phyloP scores from a whole-genome alignment of 2,329 filamentous ascomycete species.

The Hymenoscyphus fructigenus region DNA sequence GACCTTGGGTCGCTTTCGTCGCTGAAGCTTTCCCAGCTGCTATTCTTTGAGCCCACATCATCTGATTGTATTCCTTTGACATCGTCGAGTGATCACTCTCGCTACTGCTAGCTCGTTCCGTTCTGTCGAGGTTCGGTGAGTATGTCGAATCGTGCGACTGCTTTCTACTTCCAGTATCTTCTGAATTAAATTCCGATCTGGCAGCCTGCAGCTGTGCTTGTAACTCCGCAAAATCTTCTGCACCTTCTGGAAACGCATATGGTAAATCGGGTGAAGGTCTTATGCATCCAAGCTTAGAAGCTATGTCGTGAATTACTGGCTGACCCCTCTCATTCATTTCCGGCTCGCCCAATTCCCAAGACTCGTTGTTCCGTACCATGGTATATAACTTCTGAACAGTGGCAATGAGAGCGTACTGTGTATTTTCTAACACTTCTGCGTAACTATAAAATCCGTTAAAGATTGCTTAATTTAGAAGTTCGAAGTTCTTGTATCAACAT shows the following conservation, averaged over 20 bases:
- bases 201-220: conserved; percentile 51
- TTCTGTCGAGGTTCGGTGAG: conserved; percentile 26
- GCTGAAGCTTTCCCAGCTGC: conserved; percentile 10
- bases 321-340: conserved; percentile 62
- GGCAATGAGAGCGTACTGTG: conserved; percentile 62
- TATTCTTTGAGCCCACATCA: conserved; percentile 24
- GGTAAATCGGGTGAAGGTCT: conserved; percentile 60
- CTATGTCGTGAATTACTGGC: conserved; percentile 65
- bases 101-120: conserved; percentile 31
- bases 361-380: conserved; percentile 58
- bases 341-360: conserved; percentile 63
- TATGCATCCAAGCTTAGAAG: conserved; percentile 62
- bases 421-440: conserved; percentile 64
- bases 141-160: conserved; percentile 23
- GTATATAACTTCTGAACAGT: conserved; percentile 65
- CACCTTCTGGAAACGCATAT: conserved; percentile 61
- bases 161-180: conserved; percentile 24
- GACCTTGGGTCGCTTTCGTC: neutral
- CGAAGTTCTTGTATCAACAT: conserved; percentile 31
- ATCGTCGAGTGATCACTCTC: conserved; percentile 32
- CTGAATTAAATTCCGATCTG: conserved; percentile 23
- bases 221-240: conserved; percentile 56
- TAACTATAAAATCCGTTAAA: conserved; percentile 45
- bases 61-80: conserved; percentile 29
- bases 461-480: neutral